Evolutionary conservation across 495 filamentous ascomycete species (phyloP).

Genomic region (Gamarada debralockiae): DNA sequence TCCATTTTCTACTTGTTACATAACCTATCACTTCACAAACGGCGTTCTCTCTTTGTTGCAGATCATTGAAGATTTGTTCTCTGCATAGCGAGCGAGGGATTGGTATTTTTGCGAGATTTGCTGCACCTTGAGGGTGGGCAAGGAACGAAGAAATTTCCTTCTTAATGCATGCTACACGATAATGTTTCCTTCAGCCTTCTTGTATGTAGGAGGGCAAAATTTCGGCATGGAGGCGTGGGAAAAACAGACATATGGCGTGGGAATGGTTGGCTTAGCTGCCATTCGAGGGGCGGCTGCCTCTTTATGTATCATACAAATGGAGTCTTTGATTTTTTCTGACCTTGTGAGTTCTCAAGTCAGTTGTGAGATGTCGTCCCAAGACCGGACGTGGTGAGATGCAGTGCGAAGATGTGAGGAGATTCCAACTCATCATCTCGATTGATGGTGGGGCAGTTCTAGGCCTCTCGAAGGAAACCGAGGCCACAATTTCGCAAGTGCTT

Average conservation of each 20-base stretch:
- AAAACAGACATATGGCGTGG: conserved; percentile 28
- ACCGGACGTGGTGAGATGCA: background rate
- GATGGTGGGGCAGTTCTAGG: too few relatives aligned
- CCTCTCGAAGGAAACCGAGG: too few relatives aligned
- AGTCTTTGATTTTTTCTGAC: conserved; percentile 17
- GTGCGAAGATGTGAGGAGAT: background rate
- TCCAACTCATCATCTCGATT: background rate
- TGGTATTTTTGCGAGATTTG: conserved; percentile 23
- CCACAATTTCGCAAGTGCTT: background rate
- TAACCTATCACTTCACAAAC: conserved; percentile 21
- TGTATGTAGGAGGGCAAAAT: conserved; percentile 19
- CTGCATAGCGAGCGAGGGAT: conserved; percentile 29
- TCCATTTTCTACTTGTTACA: conserved; percentile 24
- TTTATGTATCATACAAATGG: conserved; percentile 29
- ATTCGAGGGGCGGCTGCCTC: conserved; percentile 1
- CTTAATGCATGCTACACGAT: conserved; percentile 25
- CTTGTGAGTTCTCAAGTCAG: background rate
- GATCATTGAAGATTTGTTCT: conserved; percentile 24
- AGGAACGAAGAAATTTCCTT: conserved; percentile 10
- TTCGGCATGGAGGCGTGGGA: conserved; percentile 16
- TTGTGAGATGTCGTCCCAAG: background rate
- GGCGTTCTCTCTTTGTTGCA: conserved; percentile 23
- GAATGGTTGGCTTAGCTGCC: conserved; percentile 16
- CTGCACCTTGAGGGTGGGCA: conserved; percentile 12
- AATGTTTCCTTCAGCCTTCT: conserved; percentile 24